phyloP scores from a whole-genome alignment of 2,329 filamentous ascomycete genomes.

The Cordyceps militaris region DNA sequence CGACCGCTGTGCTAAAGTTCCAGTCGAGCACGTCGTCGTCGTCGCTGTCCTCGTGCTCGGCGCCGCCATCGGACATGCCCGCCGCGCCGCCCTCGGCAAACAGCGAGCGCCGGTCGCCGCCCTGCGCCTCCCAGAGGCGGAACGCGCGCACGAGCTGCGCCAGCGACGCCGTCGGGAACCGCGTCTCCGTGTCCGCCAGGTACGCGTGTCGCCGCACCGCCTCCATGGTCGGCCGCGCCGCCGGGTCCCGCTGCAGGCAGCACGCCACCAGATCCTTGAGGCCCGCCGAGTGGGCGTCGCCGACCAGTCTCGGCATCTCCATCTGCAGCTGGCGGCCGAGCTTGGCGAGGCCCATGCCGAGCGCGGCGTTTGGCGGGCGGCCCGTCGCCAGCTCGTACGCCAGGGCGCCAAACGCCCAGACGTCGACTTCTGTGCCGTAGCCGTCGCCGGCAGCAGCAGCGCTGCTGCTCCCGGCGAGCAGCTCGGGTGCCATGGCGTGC shows the following conservation, averaged over 20 bases:
- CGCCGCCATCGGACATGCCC: slow-evolving; percentile 25
- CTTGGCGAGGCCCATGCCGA: slow-evolving; percentile 33
- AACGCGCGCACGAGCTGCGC: slow-evolving; percentile 58
- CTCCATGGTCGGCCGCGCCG: slow-evolving; percentile 50
- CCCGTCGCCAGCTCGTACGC: slow-evolving; percentile 62
- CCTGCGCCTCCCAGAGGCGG: slow-evolving; percentile 60
- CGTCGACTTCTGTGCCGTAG: slow-evolving; percentile 53
- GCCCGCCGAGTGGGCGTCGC: slow-evolving; percentile 42
- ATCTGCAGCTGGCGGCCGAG: slow-evolving; percentile 37
- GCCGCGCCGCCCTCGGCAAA: slow-evolving; percentile 48
- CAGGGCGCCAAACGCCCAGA: slow-evolving; percentile 64
- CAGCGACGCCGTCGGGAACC: slow-evolving; percentile 54
- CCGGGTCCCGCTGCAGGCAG: slow-evolving; percentile 51
- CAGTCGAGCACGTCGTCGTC: slow-evolving; percentile 40
- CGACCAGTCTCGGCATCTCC: slow-evolving; percentile 49
- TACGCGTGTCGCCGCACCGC: slow-evolving; percentile 58
- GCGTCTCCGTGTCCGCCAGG: slow-evolving; percentile 43
- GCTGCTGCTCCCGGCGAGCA: slow-evolving; percentile 31
- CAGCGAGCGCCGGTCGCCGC: slow-evolving; percentile 55
- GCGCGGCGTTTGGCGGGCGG: slow-evolving; percentile 48
- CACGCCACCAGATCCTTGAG: slow-evolving; percentile 54
- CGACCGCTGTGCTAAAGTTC: slow-evolving; percentile 52
- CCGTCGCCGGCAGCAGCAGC: slow-evolving; percentile 30
- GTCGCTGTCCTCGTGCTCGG: slow-evolving; percentile 18
- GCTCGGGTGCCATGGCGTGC: slow-evolving; percentile 63